phyloP scores from a whole-genome alignment of 805 yeast species.

The Wickerhamiella azyma region DNA sequence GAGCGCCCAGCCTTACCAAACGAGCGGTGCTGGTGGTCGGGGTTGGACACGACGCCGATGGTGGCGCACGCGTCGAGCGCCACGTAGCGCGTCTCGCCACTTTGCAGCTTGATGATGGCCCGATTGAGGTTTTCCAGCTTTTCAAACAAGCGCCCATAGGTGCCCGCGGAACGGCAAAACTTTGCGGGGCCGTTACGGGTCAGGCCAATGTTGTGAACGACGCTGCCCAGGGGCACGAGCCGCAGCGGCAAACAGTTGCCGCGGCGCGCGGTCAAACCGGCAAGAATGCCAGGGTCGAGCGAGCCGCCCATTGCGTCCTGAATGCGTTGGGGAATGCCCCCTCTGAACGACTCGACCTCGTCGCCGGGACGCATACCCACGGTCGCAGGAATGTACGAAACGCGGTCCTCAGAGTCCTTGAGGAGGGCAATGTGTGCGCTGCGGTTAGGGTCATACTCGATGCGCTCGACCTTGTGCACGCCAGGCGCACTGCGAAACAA shows the following conservation, averaged over 20 bases:
- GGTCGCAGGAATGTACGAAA: conserved; percentile 76
- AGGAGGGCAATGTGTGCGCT: conserved; percentile 84
- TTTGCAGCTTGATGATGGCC: conserved; percentile 70
- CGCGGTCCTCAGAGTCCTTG: conserved; percentile 39
- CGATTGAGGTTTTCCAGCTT: conserved; percentile 55
- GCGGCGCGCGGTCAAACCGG: conserved; percentile 74
- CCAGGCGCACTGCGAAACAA: conserved; percentile 55
- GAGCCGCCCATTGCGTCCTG: conserved; percentile 78
- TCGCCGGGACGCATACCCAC: conserved; percentile 93
- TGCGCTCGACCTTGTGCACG: conserved; percentile 64
- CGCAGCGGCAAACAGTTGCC: conserved; percentile 90
- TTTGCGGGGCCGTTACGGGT: conserved; percentile 67
- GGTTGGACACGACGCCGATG: conserved; percentile 81
- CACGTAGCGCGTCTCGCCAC: conserved; percentile 90
- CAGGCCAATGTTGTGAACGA: conserved; percentile 77
- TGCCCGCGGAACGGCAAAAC: conserved; percentile 87
- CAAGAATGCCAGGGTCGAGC: conserved; percentile 79
- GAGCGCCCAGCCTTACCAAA: conserved; percentile 96
- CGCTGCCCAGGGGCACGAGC: conserved; percentile 90
- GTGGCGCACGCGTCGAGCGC: conserved; percentile 83
- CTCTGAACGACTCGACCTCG: conserved; percentile 71
- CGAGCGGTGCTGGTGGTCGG: conserved; percentile 76
- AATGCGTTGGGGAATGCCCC: conserved; percentile 69
- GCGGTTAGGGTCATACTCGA: conserved; percentile 93
- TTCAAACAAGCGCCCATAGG: conserved; percentile 77